Base-by-base conservation (phyloP, 1,284 basidiomycete species). In the Stereum hirsutum region DNA sequence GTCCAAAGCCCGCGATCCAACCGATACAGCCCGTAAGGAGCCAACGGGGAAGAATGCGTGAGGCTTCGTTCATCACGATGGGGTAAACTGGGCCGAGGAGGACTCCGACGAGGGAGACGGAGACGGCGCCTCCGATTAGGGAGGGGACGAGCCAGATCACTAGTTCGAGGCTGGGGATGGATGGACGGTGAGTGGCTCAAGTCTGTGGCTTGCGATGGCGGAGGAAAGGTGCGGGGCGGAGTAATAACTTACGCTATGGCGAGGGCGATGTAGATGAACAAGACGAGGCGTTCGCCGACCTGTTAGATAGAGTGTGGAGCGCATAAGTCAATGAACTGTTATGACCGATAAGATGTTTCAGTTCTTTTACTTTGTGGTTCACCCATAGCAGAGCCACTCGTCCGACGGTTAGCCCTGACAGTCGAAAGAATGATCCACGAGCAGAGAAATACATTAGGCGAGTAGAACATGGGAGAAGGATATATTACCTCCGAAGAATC, bases 91-190 rank as follows among this genome's bases (percentile, higher is more conserved):
- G 76, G 0, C 61, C 61, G n/a, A 62, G 52, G 23, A 77, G 52
- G 25, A 78, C 46, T 7, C 75, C 78, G 42, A 78, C 62, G 27
- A 78, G 56, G 1, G 71, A 65, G 8, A 80, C 66, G 7, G 69
- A 64, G 11, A 78, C 56, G 1, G 72, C 77, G 34, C 63, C 65
- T 25, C 64, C 67, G 26, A 76, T 58, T 33, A 79, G 56, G 3
- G 66, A 70, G 0, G 74, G 74, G 1, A 75, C 70, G 6, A 74
- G 61, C 78, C 77, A 80, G 27, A 81, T 59, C 26, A 75, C 57
- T 36, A 80, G 50, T 49, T 80, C 74, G 20, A 76, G 55, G 10
- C 67, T 69, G 23, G 6, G 4, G 19, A 43, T 6, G 5, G 17
- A 14, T 27, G 6, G 11, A 37, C 20, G 26, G 4, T 38, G 33